Base-by-base conservation (phyloP, 345 rosid genomes). In the Triadica sebifera region DNA sequence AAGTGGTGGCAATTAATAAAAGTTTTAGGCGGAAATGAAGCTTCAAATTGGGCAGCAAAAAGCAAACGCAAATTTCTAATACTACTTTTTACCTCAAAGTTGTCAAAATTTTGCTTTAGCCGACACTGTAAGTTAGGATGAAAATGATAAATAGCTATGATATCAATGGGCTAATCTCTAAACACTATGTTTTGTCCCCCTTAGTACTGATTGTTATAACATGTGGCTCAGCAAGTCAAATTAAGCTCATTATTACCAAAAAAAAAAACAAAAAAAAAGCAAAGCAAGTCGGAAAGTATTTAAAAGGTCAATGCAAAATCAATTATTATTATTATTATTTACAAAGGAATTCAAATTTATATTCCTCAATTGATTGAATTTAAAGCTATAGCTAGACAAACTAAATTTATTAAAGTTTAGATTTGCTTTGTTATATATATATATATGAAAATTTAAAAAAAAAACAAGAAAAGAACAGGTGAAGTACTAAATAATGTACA, bases 171-270 rank as follows among this genome's bases (percentile, higher is more conserved):
- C 66, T 12, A 65, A 38, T 63, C 50, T 49, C 47, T 10, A 17
- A 51, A 24, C 62, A 64, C 67, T 24, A 64, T 25, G 46, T 39
- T 25, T 53, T 74, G 76, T 76, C 76, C 50, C 65, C 16, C 38
- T 61, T 10, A 0, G 12, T 22, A 67, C 41, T 58, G 13, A 60
- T 47, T 76, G 57, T 29, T 50, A 3, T 17, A 41, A 5, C 61
- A 58, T 17, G 60, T 56, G 47, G n/a, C 25, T 46, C 38, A 16
- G 7, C 72, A 75, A 61, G 74, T 69, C 79, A 75, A 75, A 75
- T 63, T 16, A 17, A n/a, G n/a, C 45, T 50, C 57, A 41, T 50
- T 16, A 49, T 60, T 24, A 76, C 65, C n/a, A n/a, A n/a, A n/a
- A n/a, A n/a, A n/a, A n/a, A n/a, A n/a, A n/a, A n/a, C n/a, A n/a